These are phyloP conservation scores for Dactylellina drechsleri DNA, from an alignment of 2,329 filamentous ascomycete genomes.

Conservation along the genomic window DNA sequence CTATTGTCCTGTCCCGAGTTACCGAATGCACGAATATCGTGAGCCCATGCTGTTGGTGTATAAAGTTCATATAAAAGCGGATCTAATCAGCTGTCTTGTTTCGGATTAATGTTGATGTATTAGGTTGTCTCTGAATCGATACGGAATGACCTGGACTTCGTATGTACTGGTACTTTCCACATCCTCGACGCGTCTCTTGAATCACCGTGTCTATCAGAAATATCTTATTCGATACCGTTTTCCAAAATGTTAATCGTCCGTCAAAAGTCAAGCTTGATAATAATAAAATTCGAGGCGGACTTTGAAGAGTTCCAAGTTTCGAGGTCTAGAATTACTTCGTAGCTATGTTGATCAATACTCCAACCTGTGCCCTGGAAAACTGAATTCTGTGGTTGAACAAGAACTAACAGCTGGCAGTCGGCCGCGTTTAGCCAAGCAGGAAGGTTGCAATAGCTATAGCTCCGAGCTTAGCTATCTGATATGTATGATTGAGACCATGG, in stretches of 20 bases:
- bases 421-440: slow-evolving; percentile 15
- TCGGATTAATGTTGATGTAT: slow-evolving; percentile 35
- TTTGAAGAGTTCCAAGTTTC: slow-evolving; percentile 21
- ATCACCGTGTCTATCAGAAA: not conserved
- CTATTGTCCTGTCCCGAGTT: too few species aligned
- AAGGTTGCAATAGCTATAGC: not conserved
- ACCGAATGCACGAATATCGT: too few species aligned
- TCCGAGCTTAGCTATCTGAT: slow-evolving; percentile 14
- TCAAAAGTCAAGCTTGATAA: slow-evolving; percentile 32
- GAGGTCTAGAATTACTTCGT: not conserved
- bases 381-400: slow-evolving; percentile 18
- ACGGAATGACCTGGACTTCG: not conserved
- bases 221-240: not conserved
- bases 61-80: not conserved
- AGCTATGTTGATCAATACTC: slow-evolving; percentile 32
- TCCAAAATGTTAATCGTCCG: slow-evolving; percentile 27
- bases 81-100: slow-evolving; percentile 51
- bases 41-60: too few species aligned
- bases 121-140: not conserved
- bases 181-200: too few species aligned
- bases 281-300: slow-evolving; percentile 44
- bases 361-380: not conserved
- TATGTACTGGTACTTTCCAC: slow-evolving; percentile 29
- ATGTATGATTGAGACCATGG: not conserved
- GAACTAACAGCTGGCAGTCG: slow-evolving; percentile 28